phyloP scores from a whole-genome alignment of 2,329 filamentous ascomycete species.

The Fusarium piperis region DNA sequence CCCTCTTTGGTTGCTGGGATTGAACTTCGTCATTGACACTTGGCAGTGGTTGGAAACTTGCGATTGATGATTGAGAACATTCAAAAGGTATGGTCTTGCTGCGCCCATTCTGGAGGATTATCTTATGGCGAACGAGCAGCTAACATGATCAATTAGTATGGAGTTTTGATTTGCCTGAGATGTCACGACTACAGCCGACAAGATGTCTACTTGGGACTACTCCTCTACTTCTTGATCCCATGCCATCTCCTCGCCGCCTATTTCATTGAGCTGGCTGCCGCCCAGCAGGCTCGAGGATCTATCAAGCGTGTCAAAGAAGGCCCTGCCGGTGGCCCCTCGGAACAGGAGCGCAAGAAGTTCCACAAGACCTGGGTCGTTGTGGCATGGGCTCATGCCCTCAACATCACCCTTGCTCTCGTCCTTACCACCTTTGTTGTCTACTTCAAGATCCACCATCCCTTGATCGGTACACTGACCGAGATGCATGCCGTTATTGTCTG shows the following conservation, averaged over 20 bases:
- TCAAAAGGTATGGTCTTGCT: constrained; percentile 73
- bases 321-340: constrained; percentile 55
- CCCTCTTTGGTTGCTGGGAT: constrained; percentile 22
- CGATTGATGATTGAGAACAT: constrained; percentile 97
- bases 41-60: constrained; percentile 86
- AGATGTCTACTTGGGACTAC: constrained; percentile 78
- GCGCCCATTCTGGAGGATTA: not conserved
- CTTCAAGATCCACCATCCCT: constrained; percentile 88
- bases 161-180: constrained; percentile 89
- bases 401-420: constrained; percentile 82
- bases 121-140: not conserved
- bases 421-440: constrained; percentile 89
- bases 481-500: constrained; percentile 94
- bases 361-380: constrained; percentile 82
- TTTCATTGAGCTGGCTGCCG: constrained; percentile 85
- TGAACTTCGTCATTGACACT: constrained; percentile 32
- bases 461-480: constrained; percentile 91
- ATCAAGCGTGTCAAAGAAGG: constrained; percentile 65
- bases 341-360: constrained; percentile 73
- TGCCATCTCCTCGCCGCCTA: constrained; percentile 92
- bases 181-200: constrained; percentile 87
- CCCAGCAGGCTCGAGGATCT: constrained; percentile 77
- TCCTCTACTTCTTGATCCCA: constrained; percentile 87
- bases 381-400: constrained; percentile 82
- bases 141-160: constrained; percentile 72